Evolutionary conservation across 192 early-diverging fungal genomes (phyloP), one percentile per base, ranked within the genome.

Genomic region (Coemansia umbellata): DNA sequence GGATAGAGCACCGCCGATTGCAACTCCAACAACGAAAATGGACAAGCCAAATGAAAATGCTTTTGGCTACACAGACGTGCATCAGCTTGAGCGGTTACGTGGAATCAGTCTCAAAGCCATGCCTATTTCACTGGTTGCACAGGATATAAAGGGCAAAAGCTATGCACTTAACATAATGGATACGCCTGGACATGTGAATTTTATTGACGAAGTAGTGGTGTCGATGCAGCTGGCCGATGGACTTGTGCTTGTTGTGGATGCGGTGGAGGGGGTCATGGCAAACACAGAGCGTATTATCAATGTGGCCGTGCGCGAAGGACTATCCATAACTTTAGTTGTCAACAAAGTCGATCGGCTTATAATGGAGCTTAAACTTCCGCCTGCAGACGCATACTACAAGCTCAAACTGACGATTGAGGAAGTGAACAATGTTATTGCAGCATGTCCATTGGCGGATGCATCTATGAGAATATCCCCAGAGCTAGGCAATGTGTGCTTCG

Each of bases 261-360:
- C 86, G 1, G 80, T 97, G 8, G 97, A 99, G 56, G 97, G 97
- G 27, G 93, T 97, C 13, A 97, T 99, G 97, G 82, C 86, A 13
- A 88, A 86, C 66, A 97, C 95, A 0, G 91, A 93, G 57, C 87
- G 88, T 14, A 59, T 91, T 23, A 94, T 99, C 58, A 78, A 80
- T 22, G 84, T 91, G 26, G 80, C 89, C 18, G 84, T 95, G 26
- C 78, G 80, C 33, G 91, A 95, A 59, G 80, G 81, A 2, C 56
- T 97, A 22, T 70, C 83, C 15, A 80, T 99, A 40, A 87, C 87
- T 3, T 75, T 99, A 39, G 86, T 97, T n/a, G 79, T 99, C 47
- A 97, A 93, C 85, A 99, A 99, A 78, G 83, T 99, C 5, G 97
- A 99, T 78, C 87, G 97, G n/a, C 73, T 99, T 47, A 97, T 99